Base-by-base conservation (phyloP, 176 grass and related monocot genomes). In the Luzula sylvatica region DNA sequence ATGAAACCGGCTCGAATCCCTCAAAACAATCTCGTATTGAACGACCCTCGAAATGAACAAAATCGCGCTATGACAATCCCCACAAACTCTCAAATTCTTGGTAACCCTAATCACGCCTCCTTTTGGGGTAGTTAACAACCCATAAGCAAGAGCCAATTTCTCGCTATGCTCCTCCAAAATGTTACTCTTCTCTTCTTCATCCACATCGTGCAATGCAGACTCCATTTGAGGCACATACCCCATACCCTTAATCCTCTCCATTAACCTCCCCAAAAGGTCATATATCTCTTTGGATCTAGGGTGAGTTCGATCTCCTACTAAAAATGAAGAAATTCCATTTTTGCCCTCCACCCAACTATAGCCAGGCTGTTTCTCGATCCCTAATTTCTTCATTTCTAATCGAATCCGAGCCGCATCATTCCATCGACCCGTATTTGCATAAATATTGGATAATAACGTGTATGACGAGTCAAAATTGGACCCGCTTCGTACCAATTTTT, bases 301-400 rank as follows among this genome's bases (percentile, higher is more conserved):
- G 23, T 87, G 75, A 21, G 78, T 80, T 62, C 72, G 44, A 80
- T 94, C 87, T 59, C 82, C 87, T 16, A 94, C 87, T 56, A 83
- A 87, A 70, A 87, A 94, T 47, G 74, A 73, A 2, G 75, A 69
- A n/a, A 83, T 87, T 43, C 75, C 78, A 20, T 69, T 87, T 69
- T 87, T 87, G 25, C 82, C 53, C 59, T 94, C 82, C 71, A 94
- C 62, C 75, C 87, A 94, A 29, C 87, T 87, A 69, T 78, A 94
- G 20, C 87, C 87, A 30, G 87, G 87, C 41, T 76, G 74, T 72
- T 94, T 94, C 67, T 61, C 83, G 48, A 94, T 77, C n/a, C 87
- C 78, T 11, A 58, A 70, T 19, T 67, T 80, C 50, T 71, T 87
- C 82, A 87, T 94, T 44, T 79, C 23, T 21, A 54, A 53, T 61